Percentiles rank a stretch among this genome's conserved stretches.
Evolutionary conservation across 257 asterid species (phyloP).

Genomic region (Solanum etuberosum): DNA sequence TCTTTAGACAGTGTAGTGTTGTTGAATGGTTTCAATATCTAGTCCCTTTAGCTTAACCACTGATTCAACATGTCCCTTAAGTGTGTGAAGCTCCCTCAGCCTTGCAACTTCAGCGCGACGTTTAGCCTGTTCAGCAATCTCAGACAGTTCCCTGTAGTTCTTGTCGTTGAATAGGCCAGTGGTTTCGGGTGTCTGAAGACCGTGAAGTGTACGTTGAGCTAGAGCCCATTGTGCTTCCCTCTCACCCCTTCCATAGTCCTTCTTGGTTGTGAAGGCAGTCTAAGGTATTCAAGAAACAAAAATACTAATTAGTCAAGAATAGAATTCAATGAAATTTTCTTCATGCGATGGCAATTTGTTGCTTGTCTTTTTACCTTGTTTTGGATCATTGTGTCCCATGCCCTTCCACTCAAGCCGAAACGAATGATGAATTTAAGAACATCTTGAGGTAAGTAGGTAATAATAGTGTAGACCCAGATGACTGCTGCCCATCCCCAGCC

Average conservation of each 20-base stretch:
- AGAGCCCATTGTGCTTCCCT: slow-evolving; percentile 83
- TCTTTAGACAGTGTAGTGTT: slow-evolving; percentile 50
- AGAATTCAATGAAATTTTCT: not conserved
- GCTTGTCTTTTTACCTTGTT: slow-evolving; percentile 36
- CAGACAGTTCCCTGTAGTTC: slow-evolving; percentile 36
- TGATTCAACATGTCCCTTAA: slow-evolving; percentile 73
- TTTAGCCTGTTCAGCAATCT: slow-evolving; percentile 67
- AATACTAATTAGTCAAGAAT: not conserved
- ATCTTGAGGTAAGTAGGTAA: slow-evolving; percentile 79
- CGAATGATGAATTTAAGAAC: slow-evolving; percentile 67
- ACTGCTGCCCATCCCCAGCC: slow-evolving; percentile 94
- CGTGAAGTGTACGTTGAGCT: slow-evolving; percentile 83
- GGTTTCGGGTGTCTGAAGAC: slow-evolving; percentile 34
- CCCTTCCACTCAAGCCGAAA: slow-evolving; percentile 50
- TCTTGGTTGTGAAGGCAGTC: slow-evolving; percentile 83
- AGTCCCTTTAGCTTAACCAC: slow-evolving; percentile 64
- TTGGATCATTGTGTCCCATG: slow-evolving; percentile 74
- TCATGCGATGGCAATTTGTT: not conserved
- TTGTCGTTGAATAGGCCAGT: slow-evolving; percentile 23
- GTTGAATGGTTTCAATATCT: slow-evolving; percentile 56
- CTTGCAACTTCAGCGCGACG: slow-evolving; percentile 78
- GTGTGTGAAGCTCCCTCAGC: slow-evolving; percentile 75
- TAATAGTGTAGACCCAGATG: slow-evolving; percentile 58
- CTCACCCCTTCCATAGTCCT: slow-evolving; percentile 68
- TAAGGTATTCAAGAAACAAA: not conserved